Base-by-base conservation (phyloP, 345 rosid species). In the Excoecaria agallocha region DNA sequence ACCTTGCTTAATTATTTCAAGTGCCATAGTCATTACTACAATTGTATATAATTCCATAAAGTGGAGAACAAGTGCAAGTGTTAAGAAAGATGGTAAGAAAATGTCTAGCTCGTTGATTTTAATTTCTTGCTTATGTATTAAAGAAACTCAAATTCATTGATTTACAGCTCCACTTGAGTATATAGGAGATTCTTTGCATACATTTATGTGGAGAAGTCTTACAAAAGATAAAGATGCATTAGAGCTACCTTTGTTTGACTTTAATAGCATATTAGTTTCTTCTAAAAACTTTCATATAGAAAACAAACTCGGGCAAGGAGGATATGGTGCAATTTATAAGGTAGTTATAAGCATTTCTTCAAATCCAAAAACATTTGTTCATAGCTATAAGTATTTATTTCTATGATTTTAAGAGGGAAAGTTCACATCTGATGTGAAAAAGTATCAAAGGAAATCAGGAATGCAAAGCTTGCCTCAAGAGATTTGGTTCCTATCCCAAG, bases 251-350 rank as follows among this genome's bases (percentile, higher is more conserved):
- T 6, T 72, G 45, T 72, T 57, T 65, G 65, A 54, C 38, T n/a
- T 72, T 6, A 19, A 62, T 15, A 50, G 45, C 46, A 65, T 72
- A 41, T 3, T 41, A 72, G 19, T 24, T 62, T 67, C 78, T 3
- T 67, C 78, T 1, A 20, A 68, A 35, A 58, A 58, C 43, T 75
- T 75, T 8, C 15, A 37, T 15, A 8, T 12, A 35, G 10, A 55
- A 10, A 63, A 77, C 51, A 77, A 45, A 57, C 75, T 77, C 20
- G 80, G 75, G 4, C 64, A 65, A 43, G 75, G 80, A 16, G 80
- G 80, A 25, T 77, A 64, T 46, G 80, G 80, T 55, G 65, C 70
- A 35, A 75, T 71, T 13, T 70, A 70, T 54, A 77, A 71, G 75
- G 80, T 64, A 20, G 71, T 19, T 12, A 19, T 8, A 54, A 12